Percentiles rank a stretch among this genome's conserved stretches.
These are phyloP conservation scores for Ananas comosus DNA, from an alignment of 176 grass and related monocot genomes.

Conservation along the genomic window DNA sequence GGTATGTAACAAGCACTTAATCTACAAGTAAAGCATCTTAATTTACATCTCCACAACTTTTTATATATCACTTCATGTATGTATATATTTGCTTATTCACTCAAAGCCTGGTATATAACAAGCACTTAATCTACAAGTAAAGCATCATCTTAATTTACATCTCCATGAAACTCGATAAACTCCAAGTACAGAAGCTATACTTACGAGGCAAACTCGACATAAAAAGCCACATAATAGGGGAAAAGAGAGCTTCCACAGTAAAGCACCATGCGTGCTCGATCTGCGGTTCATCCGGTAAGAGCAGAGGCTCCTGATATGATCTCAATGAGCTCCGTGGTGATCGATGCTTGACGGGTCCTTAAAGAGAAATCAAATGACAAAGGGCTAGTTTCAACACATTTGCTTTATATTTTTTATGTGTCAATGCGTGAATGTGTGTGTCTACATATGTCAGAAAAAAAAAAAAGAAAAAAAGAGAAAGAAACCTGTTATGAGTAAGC, in stretches of 20 bases:
- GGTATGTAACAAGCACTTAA: no score
- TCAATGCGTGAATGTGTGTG: not conserved
- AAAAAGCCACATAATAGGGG: not conserved
- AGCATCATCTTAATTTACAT: no score
- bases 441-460: not conserved
- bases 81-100: no score
- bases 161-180: no score
- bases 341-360: conserved; percentile 97
- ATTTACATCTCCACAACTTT: no score
- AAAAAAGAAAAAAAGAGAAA: no score
- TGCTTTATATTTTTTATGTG: not conserved
- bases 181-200: not conserved
- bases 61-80: no score
- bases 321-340: conserved; percentile 83
- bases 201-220: not conserved
- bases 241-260: not conserved
- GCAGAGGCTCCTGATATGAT: conserved; percentile 96
- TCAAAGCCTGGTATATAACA: no score
- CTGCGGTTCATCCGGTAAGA: conserved; percentile 40
- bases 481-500: conserved; percentile 78
- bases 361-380: conserved; percentile 16
- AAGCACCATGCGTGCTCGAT: not conserved
- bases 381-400: not conserved
- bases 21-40: no score
- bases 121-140: no score